A percentile compares a stretch with the other conserved stretches of the same genome.
phyloP scores from a whole-genome alignment of 73 alveolate species.

The Paramecium caudatum region DNA sequence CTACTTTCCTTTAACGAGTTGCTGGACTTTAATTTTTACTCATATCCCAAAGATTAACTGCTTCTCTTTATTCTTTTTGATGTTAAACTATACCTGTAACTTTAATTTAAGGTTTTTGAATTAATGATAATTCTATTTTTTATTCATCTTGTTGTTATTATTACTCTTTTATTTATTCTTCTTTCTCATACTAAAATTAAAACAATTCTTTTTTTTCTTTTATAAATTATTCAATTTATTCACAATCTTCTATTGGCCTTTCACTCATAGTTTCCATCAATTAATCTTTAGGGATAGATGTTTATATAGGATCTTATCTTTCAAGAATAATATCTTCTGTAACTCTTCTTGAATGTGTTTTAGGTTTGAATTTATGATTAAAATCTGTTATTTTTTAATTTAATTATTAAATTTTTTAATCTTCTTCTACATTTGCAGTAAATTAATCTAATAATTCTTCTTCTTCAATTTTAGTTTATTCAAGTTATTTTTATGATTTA shows the following conservation, averaged over 20 bases:
- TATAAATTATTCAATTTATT: not conserved
- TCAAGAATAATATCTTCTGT: not conserved
- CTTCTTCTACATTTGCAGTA: no score
- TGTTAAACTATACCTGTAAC: not conserved
- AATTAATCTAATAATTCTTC: not conserved
- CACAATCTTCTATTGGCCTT: not conserved
- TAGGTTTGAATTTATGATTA: not conserved
- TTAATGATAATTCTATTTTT: not conserved
- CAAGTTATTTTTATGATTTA: not conserved
- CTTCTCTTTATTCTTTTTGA: not conserved
- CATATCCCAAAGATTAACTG: constrained; percentile 3
- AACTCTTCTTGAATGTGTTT: not conserved
- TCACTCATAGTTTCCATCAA: constrained; percentile 1
- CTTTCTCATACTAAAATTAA: not conserved
- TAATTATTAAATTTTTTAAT: no score
- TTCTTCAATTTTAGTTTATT: not conserved
- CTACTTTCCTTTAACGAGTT: no score
- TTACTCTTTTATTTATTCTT: not conserved
- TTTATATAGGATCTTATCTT: not conserved
- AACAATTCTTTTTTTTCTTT: not conserved
- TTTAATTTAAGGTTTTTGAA: not conserved
- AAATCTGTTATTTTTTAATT: no score
- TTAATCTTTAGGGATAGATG: not conserved
- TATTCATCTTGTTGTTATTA: not conserved
- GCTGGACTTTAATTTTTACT: no score